Conservation (phyloP, 202 grass and related monocot genomes). For the Carex sylvatica region DNA sequence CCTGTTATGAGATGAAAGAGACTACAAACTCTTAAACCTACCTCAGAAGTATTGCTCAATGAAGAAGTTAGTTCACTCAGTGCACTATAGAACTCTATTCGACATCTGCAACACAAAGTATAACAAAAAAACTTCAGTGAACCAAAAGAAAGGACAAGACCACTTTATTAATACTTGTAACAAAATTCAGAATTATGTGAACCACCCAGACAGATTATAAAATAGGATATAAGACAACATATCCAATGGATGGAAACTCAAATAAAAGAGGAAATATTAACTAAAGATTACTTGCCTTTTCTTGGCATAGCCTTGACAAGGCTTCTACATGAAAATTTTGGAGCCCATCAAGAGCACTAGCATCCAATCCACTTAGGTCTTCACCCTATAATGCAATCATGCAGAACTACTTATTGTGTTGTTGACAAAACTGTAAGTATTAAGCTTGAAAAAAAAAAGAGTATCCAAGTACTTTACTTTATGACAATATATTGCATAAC, state of each 20-base stretch:
- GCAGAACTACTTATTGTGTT: background rate
- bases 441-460: background rate
- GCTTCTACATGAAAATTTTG: slow-evolving; percentile 93
- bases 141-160: background rate
- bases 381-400: slow-evolving; percentile 55
- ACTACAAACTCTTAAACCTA: background rate
- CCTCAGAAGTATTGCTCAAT: slow-evolving; percentile 20
- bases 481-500: background rate
- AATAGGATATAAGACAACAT: background rate
- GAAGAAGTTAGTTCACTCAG: background rate
- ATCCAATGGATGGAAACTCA: background rate
- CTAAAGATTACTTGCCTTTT: slow-evolving; percentile 53
- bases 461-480: background rate
- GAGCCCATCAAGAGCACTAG: slow-evolving; percentile 65
- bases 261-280: background rate
- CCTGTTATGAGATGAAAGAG: background rate
- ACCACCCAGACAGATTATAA: background rate
- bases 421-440: background rate
- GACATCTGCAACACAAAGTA: slow-evolving; percentile 23
- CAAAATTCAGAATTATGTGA: background rate
- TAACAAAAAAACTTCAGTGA: background rate
- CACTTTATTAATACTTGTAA: background rate
- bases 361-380: slow-evolving; percentile 67
- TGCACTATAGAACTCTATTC: slow-evolving; percentile 20
- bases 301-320: slow-evolving; percentile 85